Conservation (phyloP, 73 alveolate species). For the Paramecium sonneborni region DNA sequence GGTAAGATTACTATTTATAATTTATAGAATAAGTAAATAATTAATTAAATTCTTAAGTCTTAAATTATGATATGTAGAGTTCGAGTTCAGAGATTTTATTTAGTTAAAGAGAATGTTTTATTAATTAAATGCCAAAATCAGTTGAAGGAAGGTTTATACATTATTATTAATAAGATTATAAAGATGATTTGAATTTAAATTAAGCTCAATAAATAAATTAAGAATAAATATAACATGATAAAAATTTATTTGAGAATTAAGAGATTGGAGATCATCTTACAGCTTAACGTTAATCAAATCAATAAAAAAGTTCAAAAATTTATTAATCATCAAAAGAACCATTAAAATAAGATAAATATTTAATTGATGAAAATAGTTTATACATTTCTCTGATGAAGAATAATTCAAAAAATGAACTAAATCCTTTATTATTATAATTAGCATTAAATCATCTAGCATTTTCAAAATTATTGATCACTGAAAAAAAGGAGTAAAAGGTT, state of each 20-base stretch:
- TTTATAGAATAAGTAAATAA: neutral
- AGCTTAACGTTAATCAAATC: neutral
- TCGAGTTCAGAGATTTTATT: neutral
- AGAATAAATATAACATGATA: neutral
- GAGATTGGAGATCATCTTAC: slow-evolving; percentile 18
- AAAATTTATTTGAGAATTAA: neutral
- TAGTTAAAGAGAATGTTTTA: neutral
- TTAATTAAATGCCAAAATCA: neutral
- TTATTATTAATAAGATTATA: neutral
- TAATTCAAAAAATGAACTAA: neutral
- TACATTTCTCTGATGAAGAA: neutral
- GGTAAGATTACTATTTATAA: neutral
- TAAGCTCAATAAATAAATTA: neutral
- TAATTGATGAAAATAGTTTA: neutral
- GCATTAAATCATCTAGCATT: slow-evolving; percentile 31
- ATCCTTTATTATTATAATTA: neutral
- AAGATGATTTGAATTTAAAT: neutral
- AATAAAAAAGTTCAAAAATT: neutral
- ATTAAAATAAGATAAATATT: neutral
- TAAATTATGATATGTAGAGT: neutral
- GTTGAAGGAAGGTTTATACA: neutral
- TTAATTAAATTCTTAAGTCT: neutral
- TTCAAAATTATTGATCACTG: neutral
- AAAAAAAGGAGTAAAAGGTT: neutral
- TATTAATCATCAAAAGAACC: neutral